phyloP scores from a whole-genome alignment of 2,329 filamentous ascomycete genomes.

The Metarhizium guizhouense region DNA sequence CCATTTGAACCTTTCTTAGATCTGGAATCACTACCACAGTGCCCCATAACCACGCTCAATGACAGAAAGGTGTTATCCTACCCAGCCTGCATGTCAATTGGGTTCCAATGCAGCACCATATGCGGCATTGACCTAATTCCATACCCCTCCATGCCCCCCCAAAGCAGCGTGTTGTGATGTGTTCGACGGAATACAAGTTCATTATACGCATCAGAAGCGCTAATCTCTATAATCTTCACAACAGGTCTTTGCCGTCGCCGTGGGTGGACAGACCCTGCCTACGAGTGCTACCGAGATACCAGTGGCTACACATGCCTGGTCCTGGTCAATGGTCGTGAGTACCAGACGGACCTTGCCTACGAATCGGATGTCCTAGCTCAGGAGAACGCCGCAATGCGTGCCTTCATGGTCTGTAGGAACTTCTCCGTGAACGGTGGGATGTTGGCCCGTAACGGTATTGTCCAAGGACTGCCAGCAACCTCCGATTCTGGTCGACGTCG shows the following conservation, averaged over 20 bases:
- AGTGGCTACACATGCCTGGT: conserved; percentile 83
- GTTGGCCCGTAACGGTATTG: conserved; percentile 61
- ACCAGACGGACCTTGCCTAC: conserved; percentile 83
- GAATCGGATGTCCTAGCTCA: conserved; percentile 74
- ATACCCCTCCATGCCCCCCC: not conserved
- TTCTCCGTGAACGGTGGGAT: conserved; percentile 96
- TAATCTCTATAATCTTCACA: not conserved
- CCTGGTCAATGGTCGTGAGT: conserved; percentile 92
- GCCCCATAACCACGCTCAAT: not conserved
- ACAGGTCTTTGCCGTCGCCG: conserved; percentile 88
- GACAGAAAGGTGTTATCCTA: not conserved
- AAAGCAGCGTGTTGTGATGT: not conserved
- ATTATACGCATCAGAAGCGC: not conserved
- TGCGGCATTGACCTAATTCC: conserved; percentile 11
- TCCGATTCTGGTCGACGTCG: conserved; percentile 36
- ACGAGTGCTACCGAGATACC: conserved; percentile 68
- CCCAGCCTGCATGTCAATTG: conserved; percentile 14
- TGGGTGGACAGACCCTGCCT: conserved; percentile 85
- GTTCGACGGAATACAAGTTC: not conserved
- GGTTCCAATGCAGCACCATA: conserved; percentile 25
- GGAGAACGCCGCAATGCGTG: conserved; percentile 89
- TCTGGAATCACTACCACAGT: not conserved
- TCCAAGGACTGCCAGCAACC: conserved; percentile 54
- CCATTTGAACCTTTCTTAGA: not conserved
- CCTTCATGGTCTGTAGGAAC: conserved; percentile 96